Base-by-base conservation (phyloP, 192 early-diverging fungal species). In the Backusella macrospora region DNA sequence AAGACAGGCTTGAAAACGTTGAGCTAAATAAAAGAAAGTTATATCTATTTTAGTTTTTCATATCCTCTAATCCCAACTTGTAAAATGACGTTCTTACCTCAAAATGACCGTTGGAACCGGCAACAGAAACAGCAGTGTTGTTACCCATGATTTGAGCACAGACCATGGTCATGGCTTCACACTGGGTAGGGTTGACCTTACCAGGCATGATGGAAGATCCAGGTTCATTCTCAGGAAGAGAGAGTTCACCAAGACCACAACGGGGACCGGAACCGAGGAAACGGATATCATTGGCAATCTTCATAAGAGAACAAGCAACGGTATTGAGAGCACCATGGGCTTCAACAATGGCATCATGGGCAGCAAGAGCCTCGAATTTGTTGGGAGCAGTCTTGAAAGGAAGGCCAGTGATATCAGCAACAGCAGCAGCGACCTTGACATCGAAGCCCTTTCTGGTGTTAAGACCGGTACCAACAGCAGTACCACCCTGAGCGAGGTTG, bases 1-100 rank as follows among this genome's bases (percentile, higher is more conserved):
- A 99, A 87, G 71, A 99, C 96, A 69, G 98, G 98, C 88, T 99
- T 99, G 90, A 97, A 99, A 48, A 99, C 98, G 81, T 99, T 99
- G 68, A 99, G 87, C 92, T 92, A 72, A 47, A 55, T 55, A 52
- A 5, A 49, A 26, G 52, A 5, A 47, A 62, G 23, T 49, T 15
- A 40, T 21, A 52, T 48, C 12, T 6, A 65, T 42, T 55, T 55
- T 42, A 45, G 42, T 52, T 34, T n/a, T n/a, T n/a, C n/a, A n/a
- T n/a, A n/a, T n/a, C n/a, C n/a, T n/a, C n/a, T n/a, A n/a, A n/a
- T n/a, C n/a, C n/a, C n/a, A n/a, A n/a, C n/a, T n/a, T n/a, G n/a
- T n/a, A n/a, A n/a, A n/a, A n/a, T n/a, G n/a, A n/a, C n/a, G n/a
- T n/a, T n/a, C n/a, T n/a, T 80, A 93, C 86, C 85, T 99, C 96